Evolutionary conservation across 2,329 filamentous ascomycete species (phyloP).

Genomic region (Penicillium sp.): DNA sequence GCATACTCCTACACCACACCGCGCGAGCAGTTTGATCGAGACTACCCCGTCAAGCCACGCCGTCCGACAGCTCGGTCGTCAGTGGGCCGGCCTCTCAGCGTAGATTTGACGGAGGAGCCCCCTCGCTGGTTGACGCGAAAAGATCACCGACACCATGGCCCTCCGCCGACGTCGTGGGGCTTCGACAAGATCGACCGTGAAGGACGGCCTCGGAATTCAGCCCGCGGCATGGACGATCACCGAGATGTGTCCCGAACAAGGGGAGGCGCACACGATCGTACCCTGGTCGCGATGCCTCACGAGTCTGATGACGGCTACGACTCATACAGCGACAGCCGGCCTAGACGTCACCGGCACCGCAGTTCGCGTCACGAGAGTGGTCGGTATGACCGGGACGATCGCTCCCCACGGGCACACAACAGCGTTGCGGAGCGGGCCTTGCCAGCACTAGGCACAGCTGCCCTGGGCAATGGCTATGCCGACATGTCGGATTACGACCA

Average conservation of each 20-base stretch:
- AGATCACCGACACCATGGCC: conserved; percentile 33
- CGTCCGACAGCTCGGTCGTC: conserved; percentile 26
- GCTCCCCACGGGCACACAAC: conserved; percentile 19
- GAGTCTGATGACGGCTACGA: conserved; percentile 46
- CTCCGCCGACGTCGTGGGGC: conserved; percentile 39
- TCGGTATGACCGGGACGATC: conserved; percentile 23
- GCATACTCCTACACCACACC: conserved; percentile 50
- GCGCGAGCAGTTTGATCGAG: conserved; percentile 47
- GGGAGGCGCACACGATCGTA: conserved; percentile 42
- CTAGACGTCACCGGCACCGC: conserved; percentile 39
- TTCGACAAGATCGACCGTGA: conserved; percentile 38
- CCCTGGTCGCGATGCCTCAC: conserved; percentile 49
- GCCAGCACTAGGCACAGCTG: conserved; percentile 38
- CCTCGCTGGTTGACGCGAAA: conserved; percentile 27
- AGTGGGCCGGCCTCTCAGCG: conserved; percentile 39
- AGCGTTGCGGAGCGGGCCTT: conserved; percentile 14
- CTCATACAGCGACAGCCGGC: conserved; percentile 43
- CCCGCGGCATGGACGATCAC: conserved; percentile 29
- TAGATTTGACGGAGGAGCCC: conserved; percentile 39
- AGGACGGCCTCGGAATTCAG: conserved; percentile 24
- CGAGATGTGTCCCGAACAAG: conserved; percentile 39
- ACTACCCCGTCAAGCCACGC: conserved; percentile 40
- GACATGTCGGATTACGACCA: conserved; percentile 33
- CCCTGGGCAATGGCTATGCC: conserved; percentile 36
- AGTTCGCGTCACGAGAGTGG: conserved; percentile 23